Evolutionary conservation across 192 early-diverging fungal species (phyloP), one percentile per base, ranked within the genome.

Genomic region (Podila epicladia): DNA sequence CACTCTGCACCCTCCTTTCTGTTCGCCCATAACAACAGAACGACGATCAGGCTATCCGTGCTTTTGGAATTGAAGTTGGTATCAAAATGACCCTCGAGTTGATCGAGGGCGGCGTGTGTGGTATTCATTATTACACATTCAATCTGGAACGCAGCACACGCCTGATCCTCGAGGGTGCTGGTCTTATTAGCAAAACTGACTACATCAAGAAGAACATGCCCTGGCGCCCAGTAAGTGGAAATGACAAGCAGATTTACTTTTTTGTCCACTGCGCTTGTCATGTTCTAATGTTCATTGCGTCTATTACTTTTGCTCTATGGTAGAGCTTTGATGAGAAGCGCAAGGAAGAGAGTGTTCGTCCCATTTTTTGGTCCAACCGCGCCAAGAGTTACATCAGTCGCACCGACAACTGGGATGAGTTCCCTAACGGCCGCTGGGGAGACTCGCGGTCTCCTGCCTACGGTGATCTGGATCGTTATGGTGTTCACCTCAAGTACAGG

Each of bases 351-450:
- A 95, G 90, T 73, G 97, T 99, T 62, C 95, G 97, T 22, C 97
- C 97, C 58, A 99, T 99, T 78, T 98, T 98, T 76, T 99, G 97
- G 97, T 90, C 93, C 84, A 98, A 99, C 89, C 93, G 96, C 59
- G 90, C 94, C 19, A 91, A 93, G 69, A 93, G 91, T 78, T 98
- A 99, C 85, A 94, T 98, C 82, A 82, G 86, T 78, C 90, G 93
- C 71, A 99, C 97, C 4, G 95, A 95, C 80, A 82, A 89, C 58
- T 99, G 97, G 97, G 97, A 99, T 79, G 97, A 98, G 75, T 99
- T 96, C 76, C 97, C 96, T 57, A 99, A 99, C 84, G 97, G 97
- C 20, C 92, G 97, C 66, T 99, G 97, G 97, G 97, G 97, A 37
- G 96, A 99, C 65, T 93, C 97, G 37, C 89, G 96, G 55, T 99